A percentile compares a stretch with the other conserved stretches of the same genome.
Conservation (phyloP, 73 alveolate species). For the Paramecium sonneborni region DNA sequence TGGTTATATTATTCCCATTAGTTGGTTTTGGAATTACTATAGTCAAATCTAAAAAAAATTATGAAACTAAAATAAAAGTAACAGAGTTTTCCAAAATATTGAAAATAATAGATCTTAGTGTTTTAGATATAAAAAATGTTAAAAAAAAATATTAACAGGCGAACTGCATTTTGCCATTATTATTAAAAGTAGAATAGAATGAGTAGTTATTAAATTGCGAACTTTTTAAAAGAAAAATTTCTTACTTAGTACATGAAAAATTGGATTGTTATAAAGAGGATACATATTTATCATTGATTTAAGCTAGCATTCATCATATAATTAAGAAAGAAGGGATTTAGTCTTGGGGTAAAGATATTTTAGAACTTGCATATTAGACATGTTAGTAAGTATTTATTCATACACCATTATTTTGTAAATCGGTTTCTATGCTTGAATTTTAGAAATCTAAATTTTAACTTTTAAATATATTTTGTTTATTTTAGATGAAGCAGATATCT, state of each 20-base stretch:
- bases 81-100: not conserved
- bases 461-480: not conserved
- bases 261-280: not conserved
- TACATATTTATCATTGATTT: not conserved
- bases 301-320: not conserved
- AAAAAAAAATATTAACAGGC: not conserved
- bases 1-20: not conserved
- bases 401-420: not conserved
- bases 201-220: not conserved
- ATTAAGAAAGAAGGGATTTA: not conserved
- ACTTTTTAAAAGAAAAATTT: not conserved
- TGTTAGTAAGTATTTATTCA: not conserved
- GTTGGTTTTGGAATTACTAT: not conserved
- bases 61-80: not conserved
- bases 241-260: not conserved
- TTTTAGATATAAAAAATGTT: not conserved
- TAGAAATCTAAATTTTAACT: not conserved
- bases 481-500: not conserved
- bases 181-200: not conserved
- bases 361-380: not conserved
- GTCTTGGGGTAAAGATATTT: not conserved
- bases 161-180: not conserved
- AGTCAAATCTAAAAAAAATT: not conserved
- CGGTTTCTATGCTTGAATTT: not conserved
- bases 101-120: not conserved